phyloP scores from a whole-genome alignment of 1,284 basidiomycete genomes.

The Volvariella surrecta region DNA sequence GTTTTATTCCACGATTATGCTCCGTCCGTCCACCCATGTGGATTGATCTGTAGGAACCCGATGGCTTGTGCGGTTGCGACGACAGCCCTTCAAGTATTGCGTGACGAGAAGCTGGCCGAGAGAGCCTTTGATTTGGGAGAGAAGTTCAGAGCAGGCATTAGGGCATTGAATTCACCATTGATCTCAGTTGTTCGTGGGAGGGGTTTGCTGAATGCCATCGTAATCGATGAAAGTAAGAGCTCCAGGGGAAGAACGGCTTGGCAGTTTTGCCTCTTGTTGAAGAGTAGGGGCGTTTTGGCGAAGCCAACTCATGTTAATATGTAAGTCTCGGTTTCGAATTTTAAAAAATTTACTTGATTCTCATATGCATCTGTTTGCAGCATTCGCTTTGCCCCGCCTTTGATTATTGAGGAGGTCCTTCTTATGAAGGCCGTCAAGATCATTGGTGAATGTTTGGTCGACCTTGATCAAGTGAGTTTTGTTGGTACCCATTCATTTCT shows the following conservation, averaged over 20 bases:
- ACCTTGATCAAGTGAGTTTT: conserved; percentile 70
- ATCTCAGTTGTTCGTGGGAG: conserved; percentile 74
- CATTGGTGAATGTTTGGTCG: conserved; percentile 70
- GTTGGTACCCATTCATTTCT: background rate
- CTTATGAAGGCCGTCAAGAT: conserved; percentile 68
- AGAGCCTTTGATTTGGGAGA: conserved; percentile 77
- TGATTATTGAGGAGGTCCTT: conserved; percentile 88
- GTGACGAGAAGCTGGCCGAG: conserved; percentile 78
- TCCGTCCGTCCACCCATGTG: conserved; percentile 1
- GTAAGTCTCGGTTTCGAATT: conserved; percentile 37
- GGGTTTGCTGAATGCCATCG: conserved; percentile 90
- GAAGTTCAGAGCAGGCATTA: conserved; percentile 68
- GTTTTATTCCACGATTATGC: conserved; percentile 16
- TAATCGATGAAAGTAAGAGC: conserved; percentile 83
- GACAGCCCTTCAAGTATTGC: conserved; percentile 83
- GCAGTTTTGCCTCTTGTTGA: conserved; percentile 92
- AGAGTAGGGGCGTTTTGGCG: conserved; percentile 84
- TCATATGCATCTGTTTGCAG: conserved; percentile 28
- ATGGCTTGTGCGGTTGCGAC: conserved; percentile 92
- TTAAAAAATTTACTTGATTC: background rate
- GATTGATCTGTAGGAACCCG: conserved; percentile 61
- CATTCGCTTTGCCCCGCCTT: conserved; percentile 91
- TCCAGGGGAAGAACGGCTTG: conserved; percentile 80
- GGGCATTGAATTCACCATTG: conserved; percentile 60
- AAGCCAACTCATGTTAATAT: conserved; percentile 97